Evolutionary conservation across 768 basidiomycete genomes (phyloP).

Genomic region (Phanerochaete carnosa): DNA sequence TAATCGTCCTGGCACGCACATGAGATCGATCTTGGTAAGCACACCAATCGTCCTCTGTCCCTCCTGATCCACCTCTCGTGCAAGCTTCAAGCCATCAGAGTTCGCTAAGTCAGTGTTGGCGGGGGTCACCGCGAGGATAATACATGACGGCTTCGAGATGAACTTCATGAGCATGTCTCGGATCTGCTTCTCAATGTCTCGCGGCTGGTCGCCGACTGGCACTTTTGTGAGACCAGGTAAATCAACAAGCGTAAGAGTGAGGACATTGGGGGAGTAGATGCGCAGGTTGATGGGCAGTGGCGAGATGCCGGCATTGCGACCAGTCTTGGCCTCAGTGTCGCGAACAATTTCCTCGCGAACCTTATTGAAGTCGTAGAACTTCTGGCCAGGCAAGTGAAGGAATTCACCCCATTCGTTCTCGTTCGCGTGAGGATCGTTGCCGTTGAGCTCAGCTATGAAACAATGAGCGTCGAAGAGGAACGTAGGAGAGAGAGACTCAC

Average conservation of each 20-base stretch:
- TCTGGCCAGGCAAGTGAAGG: conserved; percentile 92
- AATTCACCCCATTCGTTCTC: conserved; percentile 99
- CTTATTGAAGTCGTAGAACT: conserved; percentile 97
- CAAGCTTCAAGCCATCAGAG: conserved; percentile 95
- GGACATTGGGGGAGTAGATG: conserved; percentile 94
- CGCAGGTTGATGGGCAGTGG: conserved; percentile 96
- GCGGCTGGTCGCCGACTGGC: conserved; percentile 93
- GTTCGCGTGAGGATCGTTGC: conserved; percentile 75
- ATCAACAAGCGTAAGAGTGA: conserved; percentile 97
- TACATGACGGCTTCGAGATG: conserved; percentile 92
- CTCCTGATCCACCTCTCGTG: conserved; percentile 94
- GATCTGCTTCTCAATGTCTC: conserved; percentile 97
- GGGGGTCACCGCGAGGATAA: conserved; percentile 92
- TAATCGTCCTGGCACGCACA: conserved; percentile 45
- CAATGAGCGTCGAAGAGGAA: neutral
- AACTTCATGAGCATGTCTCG: conserved; percentile 94
- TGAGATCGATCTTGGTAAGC: conserved; percentile 95
- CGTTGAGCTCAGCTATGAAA: conserved; percentile 37
- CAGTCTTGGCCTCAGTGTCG: conserved; percentile 98
- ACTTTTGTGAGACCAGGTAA: conserved; percentile 94
- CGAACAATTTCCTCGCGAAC: conserved; percentile 94
- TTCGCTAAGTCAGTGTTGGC: conserved; percentile 98
- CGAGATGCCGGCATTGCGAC: conserved; percentile 97
- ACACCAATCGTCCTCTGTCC: conserved; percentile 98
- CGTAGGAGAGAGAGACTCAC: neutral